Evolutionary conservation across 306 rosid species (phyloP).

Genomic region (Alnus glutinosa): DNA sequence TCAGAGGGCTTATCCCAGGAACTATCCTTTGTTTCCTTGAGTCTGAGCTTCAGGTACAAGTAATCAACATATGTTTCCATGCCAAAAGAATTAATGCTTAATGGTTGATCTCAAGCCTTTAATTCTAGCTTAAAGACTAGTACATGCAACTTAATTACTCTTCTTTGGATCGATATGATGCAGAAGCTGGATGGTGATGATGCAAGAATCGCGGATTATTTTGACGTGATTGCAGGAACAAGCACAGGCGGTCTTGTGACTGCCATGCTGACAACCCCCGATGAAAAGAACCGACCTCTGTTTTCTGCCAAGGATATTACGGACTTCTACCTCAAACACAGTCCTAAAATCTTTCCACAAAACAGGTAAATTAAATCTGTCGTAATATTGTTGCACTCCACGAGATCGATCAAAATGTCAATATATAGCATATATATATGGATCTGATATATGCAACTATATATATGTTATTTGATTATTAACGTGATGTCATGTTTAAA

Average conservation of each 20-base stretch:
- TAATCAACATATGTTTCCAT: background rate
- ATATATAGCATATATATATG: too few relatives aligned
- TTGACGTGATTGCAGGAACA: too few relatives aligned
- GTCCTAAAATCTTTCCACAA: slow-evolving; percentile 9
- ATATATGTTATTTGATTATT: too few relatives aligned
- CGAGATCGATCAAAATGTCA: background rate
- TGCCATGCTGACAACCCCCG: too few relatives aligned
- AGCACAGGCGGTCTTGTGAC: too few relatives aligned
- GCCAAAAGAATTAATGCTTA: too few relatives aligned
- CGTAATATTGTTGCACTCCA: background rate
- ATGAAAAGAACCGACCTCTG: slow-evolving; percentile 3
- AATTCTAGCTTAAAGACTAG: too few relatives aligned
- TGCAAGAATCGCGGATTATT: background rate
- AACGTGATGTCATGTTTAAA: too few relatives aligned
- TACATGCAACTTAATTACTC: too few relatives aligned
- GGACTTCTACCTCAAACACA: background rate
- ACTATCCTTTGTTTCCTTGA: slow-evolving; percentile 8
- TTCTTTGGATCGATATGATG: too few relatives aligned
- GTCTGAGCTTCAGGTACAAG: background rate
- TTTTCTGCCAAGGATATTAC: slow-evolving; percentile 12
- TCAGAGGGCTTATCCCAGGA: slow-evolving; percentile 6
- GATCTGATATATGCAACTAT: too few relatives aligned
- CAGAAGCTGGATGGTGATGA: slow-evolving; percentile 14
- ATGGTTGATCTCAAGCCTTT: too few relatives aligned
- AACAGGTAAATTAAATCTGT: background rate